phyloP scores from a whole-genome alignment of 139 green algal species.

The Penium margaritaceum region DNA sequence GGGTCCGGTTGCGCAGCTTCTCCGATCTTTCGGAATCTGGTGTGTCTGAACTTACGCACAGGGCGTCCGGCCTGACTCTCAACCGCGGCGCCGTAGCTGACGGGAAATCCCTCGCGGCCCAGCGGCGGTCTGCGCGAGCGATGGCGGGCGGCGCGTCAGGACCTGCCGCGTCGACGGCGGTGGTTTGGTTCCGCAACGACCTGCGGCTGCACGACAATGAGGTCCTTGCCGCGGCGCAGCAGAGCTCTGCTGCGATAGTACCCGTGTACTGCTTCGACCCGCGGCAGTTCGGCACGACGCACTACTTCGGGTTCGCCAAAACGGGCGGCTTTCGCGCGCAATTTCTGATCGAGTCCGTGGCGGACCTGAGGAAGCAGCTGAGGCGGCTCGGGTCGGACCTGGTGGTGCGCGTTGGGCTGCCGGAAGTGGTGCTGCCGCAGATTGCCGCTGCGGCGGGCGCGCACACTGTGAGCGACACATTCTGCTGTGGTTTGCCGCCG shows the following conservation, averaged over 20 bases:
- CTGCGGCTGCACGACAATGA: slow-evolving; percentile 80
- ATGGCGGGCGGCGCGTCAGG: no score
- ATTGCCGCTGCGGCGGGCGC: slow-evolving; percentile 22
- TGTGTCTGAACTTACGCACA: no score
- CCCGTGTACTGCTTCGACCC: slow-evolving; percentile 90
- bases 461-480: not conserved
- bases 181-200: slow-evolving; percentile 88
- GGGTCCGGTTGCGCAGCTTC: no score
- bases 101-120: no score
- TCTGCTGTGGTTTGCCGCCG: no score
- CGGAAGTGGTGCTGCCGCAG: slow-evolving; percentile 68
- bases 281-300: slow-evolving; percentile 55
- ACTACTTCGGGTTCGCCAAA: slow-evolving; percentile 26
- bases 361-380: slow-evolving; percentile 54
- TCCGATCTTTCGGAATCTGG: no score
- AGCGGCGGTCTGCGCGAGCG: no score
- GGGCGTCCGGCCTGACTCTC: no score
- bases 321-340: slow-evolving; percentile 50
- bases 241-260: slow-evolving; percentile 59
- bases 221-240: slow-evolving; percentile 7
- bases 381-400: slow-evolving; percentile 44
- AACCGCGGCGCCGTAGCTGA: no score
- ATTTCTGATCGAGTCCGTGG: slow-evolving; percentile 79
- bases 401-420: slow-evolving; percentile 64
- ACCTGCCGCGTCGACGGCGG: no score